Evolutionary conservation across 805 yeast genomes (phyloP).

Genomic region (Pichia kluyveri): DNA sequence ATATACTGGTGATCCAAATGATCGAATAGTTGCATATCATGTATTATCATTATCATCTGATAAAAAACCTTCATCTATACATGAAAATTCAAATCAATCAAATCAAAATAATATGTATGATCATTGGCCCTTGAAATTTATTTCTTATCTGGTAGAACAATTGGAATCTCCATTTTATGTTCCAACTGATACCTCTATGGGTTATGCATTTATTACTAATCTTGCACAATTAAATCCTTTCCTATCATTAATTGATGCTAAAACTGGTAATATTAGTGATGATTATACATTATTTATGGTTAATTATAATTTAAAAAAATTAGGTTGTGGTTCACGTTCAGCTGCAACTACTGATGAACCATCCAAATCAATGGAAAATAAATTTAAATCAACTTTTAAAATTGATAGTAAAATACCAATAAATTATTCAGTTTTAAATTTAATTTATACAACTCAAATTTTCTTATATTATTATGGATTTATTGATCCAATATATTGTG

Average conservation of each 20-base stretch:
- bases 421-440: constrained; percentile 59
- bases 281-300: constrained; percentile 51
- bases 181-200: constrained; percentile 53
- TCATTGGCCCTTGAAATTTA: constrained; percentile 43
- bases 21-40: constrained; percentile 48
- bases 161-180: constrained; percentile 52
- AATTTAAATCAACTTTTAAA: constrained; percentile 67
- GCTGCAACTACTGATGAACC: constrained; percentile 64
- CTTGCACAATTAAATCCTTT: constrained; percentile 65
- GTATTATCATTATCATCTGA: constrained; percentile 9
- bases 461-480: constrained; percentile 71
- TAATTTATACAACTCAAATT: constrained; percentile 67
- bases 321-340: constrained; percentile 82
- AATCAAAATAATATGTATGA: neutral
- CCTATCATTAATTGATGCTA: constrained; percentile 61
- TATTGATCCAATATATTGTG: constrained; percentile 60
- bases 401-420: constrained; percentile 47
- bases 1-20: constrained; percentile 76
- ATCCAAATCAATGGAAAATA: constrained; percentile 69
- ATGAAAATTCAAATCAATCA: neutral
- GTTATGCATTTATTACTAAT: constrained; percentile 70
- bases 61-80: neutral
- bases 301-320: constrained; percentile 66
- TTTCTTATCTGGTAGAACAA: constrained; percentile 56
- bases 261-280: constrained; percentile 41